Evolutionary conservation across 1,139 yeast genomes (phyloP).

Genomic region (Arxiozyma bovina): DNA sequence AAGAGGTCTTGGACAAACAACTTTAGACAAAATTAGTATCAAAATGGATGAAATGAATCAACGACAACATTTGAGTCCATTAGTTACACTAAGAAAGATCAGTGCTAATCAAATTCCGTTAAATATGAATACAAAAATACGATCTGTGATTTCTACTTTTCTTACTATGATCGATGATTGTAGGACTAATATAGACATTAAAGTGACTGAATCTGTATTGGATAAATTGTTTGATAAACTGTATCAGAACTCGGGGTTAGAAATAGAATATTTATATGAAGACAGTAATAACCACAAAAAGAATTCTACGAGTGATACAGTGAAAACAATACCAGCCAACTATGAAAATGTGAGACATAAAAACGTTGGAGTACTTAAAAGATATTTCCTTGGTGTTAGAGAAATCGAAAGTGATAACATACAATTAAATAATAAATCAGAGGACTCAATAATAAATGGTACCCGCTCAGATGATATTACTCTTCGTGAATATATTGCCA

Average conservation of each 20-base stretch:
- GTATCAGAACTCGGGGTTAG: slow-evolving; percentile 27
- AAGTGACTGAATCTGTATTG: slow-evolving; percentile 5
- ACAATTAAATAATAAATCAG: background rate
- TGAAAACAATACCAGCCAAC: slow-evolving; percentile 8
- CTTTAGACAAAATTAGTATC: slow-evolving; percentile 37
- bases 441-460: background rate
- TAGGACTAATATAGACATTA: slow-evolving; percentile 16
- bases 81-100: slow-evolving; percentile 19
- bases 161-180: slow-evolving; percentile 21
- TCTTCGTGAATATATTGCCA: slow-evolving; percentile 35
- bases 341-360: slow-evolving; percentile 25
- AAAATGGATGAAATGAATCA: slow-evolving; percentile 12
- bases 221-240: slow-evolving; percentile 23
- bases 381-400: slow-evolving; percentile 34
- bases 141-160: slow-evolving; percentile 17
- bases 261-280: slow-evolving; percentile 18
- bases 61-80: slow-evolving; percentile 11
- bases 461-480: background rate
- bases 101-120: slow-evolving; percentile 11
- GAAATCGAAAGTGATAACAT: slow-evolving; percentile 2
- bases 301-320: slow-evolving; percentile 6
- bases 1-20: slow-evolving; percentile 62
- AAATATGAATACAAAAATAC: slow-evolving; percentile 18
- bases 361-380: slow-evolving; percentile 40
- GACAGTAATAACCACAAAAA: slow-evolving; percentile 24